A percentile compares a stretch with the other conserved stretches of the same genome.
Conservation (phyloP, 768 basidiomycete species). For the Phylloporus sp. region DNA sequence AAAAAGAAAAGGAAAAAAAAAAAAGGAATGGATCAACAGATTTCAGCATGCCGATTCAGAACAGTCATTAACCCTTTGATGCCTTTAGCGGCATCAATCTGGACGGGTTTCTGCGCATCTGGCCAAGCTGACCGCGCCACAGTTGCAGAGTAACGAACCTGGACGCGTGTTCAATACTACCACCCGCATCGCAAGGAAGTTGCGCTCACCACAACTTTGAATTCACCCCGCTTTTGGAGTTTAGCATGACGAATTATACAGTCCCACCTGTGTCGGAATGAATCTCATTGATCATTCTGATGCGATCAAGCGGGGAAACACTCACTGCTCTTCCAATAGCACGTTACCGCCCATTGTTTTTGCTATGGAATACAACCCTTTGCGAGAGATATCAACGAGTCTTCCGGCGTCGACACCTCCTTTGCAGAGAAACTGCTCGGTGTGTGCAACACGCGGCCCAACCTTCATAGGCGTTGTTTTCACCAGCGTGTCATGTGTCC, state of each 20-base stretch:
- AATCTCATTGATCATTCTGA: slow-evolving; percentile 12
- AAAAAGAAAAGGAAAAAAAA: background rate
- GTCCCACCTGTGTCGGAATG: slow-evolving; percentile 30
- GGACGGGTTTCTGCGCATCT: slow-evolving; percentile 36
- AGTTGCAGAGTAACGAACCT: slow-evolving; percentile 34
- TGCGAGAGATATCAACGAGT: slow-evolving; percentile 32
- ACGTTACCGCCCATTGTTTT: slow-evolving; percentile 35
- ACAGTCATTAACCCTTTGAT: slow-evolving; percentile 36
- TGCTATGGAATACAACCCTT: slow-evolving; percentile 30
- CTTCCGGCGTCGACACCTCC: slow-evolving; percentile 34
- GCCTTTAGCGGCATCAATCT: slow-evolving; percentile 33
- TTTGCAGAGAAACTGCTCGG: slow-evolving; percentile 31
- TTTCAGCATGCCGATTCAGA: slow-evolving; percentile 28
- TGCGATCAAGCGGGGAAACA: slow-evolving; percentile 13
- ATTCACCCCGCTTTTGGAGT: slow-evolving; percentile 28
- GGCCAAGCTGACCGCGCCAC: slow-evolving; percentile 33
- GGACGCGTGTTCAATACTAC: slow-evolving; percentile 9
- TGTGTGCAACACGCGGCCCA: slow-evolving; percentile 34
- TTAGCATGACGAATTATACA: slow-evolving; percentile 32
- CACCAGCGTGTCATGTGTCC: slow-evolving; percentile 23
- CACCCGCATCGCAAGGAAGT: slow-evolving; percentile 7
- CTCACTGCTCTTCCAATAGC: slow-evolving; percentile 34
- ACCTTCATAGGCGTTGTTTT: slow-evolving; percentile 23
- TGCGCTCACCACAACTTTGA: slow-evolving; percentile 32
- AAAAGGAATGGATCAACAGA: slow-evolving; percentile 14